A percentile compares a stretch with the other conserved stretches of the same genome.
phyloP scores from a whole-genome alignment of 495 filamentous ascomycete genomes.

The Staphylotrichum longicolle region DNA sequence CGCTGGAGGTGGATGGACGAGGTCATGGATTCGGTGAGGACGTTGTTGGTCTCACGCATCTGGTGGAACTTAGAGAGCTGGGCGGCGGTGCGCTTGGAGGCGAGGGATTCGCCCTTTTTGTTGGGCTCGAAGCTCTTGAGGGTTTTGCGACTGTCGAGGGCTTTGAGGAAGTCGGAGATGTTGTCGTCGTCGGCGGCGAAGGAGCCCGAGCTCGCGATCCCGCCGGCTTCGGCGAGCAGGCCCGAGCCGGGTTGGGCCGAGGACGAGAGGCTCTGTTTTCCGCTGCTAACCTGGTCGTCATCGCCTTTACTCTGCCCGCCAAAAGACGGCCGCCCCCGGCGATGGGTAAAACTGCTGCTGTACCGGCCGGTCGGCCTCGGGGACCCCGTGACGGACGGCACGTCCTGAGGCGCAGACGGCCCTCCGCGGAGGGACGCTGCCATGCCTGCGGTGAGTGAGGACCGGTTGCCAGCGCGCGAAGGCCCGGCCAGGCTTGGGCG shows the following conservation, averaged over 20 bases:
- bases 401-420: slow-evolving; percentile 62
- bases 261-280: slow-evolving; percentile 78
- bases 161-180: slow-evolving; percentile 86
- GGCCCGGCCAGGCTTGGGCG: slow-evolving; percentile 51
- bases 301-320: slow-evolving; percentile 69
- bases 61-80: slow-evolving; percentile 74
- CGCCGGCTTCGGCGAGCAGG: slow-evolving; percentile 67
- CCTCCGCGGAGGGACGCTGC: slow-evolving; percentile 60
- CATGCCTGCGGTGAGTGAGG: slow-evolving; percentile 62
- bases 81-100: slow-evolving; percentile 61
- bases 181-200: slow-evolving; percentile 85
- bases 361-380: slow-evolving; percentile 82
- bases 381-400: slow-evolving; percentile 43
- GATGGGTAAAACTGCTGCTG: slow-evolving; percentile 62
- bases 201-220: slow-evolving; percentile 71
- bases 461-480: slow-evolving; percentile 64
- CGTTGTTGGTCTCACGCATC: slow-evolving; percentile 83
- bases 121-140: slow-evolving; percentile 65
- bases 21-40: slow-evolving; percentile 82
- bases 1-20: slow-evolving; percentile 79
- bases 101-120: slow-evolving; percentile 54
- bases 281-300: slow-evolving; percentile 83
- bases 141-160: slow-evolving; percentile 77
- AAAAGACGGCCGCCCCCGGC: slow-evolving; percentile 71
- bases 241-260: slow-evolving; percentile 87